phyloP scores from a whole-genome alignment of 257 asterid genomes.

The Verbena officinalis region DNA sequence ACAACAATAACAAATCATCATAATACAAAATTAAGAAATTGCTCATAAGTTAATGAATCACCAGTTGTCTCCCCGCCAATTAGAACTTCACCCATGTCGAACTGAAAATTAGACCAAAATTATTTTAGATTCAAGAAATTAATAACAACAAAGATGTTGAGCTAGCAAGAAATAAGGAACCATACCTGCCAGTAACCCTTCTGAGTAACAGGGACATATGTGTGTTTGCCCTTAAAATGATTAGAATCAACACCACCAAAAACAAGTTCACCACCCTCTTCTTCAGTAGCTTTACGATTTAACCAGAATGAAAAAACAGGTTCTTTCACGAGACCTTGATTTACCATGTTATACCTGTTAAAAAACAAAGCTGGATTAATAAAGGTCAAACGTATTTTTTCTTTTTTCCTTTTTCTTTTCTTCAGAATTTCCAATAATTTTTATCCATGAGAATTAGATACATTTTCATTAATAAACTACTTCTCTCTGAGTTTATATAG shows the following conservation, averaged over 20 bases:
- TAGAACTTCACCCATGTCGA: constrained; percentile 84
- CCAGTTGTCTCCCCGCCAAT: constrained; percentile 80
- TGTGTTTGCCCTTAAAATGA: constrained; percentile 83
- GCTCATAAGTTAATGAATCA: constrained; percentile 27
- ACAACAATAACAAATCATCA: neutral
- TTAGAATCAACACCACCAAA: constrained; percentile 87
- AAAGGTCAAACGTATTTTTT: neutral
- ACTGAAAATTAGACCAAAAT: constrained; percentile 46
- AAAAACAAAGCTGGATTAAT: constrained; percentile 6
- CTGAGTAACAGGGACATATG: constrained; percentile 75
- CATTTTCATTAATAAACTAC: neutral
- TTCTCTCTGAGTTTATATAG: neutral
- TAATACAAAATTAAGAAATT: constrained; percentile 21
- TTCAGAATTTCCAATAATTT: neutral
- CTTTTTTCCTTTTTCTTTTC: neutral
- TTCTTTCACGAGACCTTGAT: constrained; percentile 71
- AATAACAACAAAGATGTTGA: neutral
- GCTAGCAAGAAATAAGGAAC: constrained; percentile 11
- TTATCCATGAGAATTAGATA: neutral
- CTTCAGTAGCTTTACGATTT: constrained; percentile 59
- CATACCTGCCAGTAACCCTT: constrained; percentile 96
- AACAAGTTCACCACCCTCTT: constrained; percentile 86
- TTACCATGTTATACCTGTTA: constrained; percentile 80
- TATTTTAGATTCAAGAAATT: constrained; percentile 20
- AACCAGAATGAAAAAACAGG: constrained; percentile 89